Evolutionary conservation across 306 rosid species (phyloP), one percentile per base, ranked within the genome.

Genomic region (Ammopiptanthus mongolicus): DNA sequence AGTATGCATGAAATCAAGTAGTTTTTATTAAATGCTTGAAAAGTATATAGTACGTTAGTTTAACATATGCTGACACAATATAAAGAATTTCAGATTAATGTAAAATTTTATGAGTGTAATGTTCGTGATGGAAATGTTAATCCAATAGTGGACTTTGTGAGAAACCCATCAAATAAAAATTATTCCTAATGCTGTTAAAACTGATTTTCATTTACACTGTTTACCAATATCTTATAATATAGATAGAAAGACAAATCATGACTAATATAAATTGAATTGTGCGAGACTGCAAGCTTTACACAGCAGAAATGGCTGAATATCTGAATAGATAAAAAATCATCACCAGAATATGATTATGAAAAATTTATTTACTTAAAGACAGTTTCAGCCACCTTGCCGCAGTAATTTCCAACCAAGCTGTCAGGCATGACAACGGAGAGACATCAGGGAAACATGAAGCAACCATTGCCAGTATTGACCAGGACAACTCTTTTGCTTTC

Each of bases 381-480:
- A 81, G 73, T 62, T 65, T 17, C 18, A 52, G 31, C 78, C 75
- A 94, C 98, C 98, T 91, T 87, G 98, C 96, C 62, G 98, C 98
- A 36, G 97, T 94, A 52, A 94, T 90, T 91, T 94, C 98, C 84
- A 91, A 87, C 98, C 97, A 91, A 78, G 90, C 91, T 52, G 93
- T 88, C 71, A 94, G 80, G 85, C 98, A 88, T 63, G 93, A 83
- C 82, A 94, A 69, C 28, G 98, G 91, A 77, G 98, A 94, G 78
- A 90, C 96, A 56, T 94, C 96, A 72, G 88, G 78, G 85, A 88
- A 91, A 87, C 98, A 94, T 39, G 97, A 94, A 53, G 98, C 98
- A 80, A 94, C 78, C 95, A 94, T 90, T 61, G 97, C 98, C 85
- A 94, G 85, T 71, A 87, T 82, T 29, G 98, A 91, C 98, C 98